Conservation (phyloP, 2,329 filamentous ascomycete genomes). For the Fusarium heterosporum region DNA sequence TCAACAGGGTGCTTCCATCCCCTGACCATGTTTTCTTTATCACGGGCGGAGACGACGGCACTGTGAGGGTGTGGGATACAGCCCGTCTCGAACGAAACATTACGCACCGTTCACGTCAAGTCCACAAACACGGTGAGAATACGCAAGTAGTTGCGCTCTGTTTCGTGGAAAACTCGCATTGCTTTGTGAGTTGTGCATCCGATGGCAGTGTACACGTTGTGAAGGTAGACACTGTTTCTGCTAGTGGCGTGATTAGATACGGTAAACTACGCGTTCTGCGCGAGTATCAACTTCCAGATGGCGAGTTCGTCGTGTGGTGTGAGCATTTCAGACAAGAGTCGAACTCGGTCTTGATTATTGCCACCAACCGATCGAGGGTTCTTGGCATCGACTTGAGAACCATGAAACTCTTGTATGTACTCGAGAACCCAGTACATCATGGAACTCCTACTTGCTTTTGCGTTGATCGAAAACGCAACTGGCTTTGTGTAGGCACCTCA, state of each 20-base stretch:
- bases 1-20: constrained; percentile 84
- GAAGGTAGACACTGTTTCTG: constrained; percentile 71
- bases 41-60: constrained; percentile 91
- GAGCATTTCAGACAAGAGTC: constrained; percentile 90
- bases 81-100: constrained; percentile 91
- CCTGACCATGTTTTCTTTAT: constrained; percentile 96
- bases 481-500: constrained; percentile 90
- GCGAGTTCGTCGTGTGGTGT: constrained; percentile 87
- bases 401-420: constrained; percentile 82
- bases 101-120: constrained; percentile 86
- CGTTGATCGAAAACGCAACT: constrained; percentile 85
- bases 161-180: constrained; percentile 94
- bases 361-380: constrained; percentile 86
- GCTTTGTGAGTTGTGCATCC: constrained; percentile 88
- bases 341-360: constrained; percentile 84
- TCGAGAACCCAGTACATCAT: constrained; percentile 91
- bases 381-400: constrained; percentile 87
- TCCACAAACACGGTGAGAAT: constrained; percentile 78
- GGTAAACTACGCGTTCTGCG: constrained; percentile 81
- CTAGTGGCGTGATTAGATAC: constrained; percentile 73
- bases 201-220: constrained; percentile 93
- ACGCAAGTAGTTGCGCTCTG: constrained; percentile 83
- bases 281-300: constrained; percentile 79
- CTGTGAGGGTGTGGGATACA: constrained; percentile 93
- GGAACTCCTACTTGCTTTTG: constrained; percentile 93